Evolutionary conservation across 495 filamentous ascomycete species (phyloP), one percentile per base, ranked within the genome.

Genomic region (Penicillium ucsense): DNA sequence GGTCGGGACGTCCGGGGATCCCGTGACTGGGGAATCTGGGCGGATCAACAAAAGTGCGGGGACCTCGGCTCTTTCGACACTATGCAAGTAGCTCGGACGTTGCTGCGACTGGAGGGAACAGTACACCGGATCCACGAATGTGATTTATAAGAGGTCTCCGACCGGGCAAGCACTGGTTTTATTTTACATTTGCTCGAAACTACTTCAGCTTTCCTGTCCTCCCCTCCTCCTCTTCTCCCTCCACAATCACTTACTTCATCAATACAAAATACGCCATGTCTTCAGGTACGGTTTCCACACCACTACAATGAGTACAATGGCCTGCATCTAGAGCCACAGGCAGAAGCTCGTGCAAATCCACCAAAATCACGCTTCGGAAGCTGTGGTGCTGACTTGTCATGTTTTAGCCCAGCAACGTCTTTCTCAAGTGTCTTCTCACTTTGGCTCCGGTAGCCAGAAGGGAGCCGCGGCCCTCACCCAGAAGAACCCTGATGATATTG

Each of bases 401-500:
- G 31, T 50, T 3, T 45, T 38, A 80, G 80, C 78, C 39, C 77
- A 79, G 52, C 70, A 79, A 53, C 81, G 83, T 48, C 73, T 86
- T 38, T 74, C 68, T 48, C 80, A 85, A 54, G 74, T 86, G 38
- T 70, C 77, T 46, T 75, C 75, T 56, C 83, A 86, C 61, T 67
- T 86, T 54, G 62, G 67, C 45, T 43, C 61, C 54, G 47, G 61
- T 32, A 57, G 60, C 55, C 62, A 65, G 57, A 70, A 71, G 39
- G 75, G 80, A 38, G 70, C 65, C 41, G 68, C 77, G 43, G 67
- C 64, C 5, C 58, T 87, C 51, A 69, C 78, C 38, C 67, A 76
- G 54, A 84, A 86, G 60, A 72, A 76, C 51, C 77, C 83, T 36
- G 79, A 86, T 65, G 84, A 88, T 61, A 80, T 97, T 60, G 92